These are phyloP conservation scores for Aureobasidium leucospermi DNA, from an alignment of 2,329 filamentous ascomycete genomes.

Conservation along the genomic window DNA sequence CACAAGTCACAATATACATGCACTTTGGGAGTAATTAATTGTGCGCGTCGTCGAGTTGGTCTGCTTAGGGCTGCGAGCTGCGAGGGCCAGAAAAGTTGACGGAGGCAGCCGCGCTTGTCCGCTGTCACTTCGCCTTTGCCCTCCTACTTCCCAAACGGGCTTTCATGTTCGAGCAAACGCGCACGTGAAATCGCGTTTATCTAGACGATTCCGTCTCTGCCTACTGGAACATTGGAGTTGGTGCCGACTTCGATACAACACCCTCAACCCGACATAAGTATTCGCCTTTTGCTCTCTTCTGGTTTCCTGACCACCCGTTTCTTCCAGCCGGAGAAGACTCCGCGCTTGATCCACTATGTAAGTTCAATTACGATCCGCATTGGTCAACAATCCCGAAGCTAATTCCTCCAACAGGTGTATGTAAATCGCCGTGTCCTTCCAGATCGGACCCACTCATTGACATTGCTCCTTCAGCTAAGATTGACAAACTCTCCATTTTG, in stretches of 20 bases:
- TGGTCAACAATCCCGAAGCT: not conserved
- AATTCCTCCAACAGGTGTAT: constrained; percentile 15
- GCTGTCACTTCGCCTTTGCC: too few relatives aligned
- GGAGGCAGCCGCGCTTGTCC: too few relatives aligned
- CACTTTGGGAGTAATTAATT: too few relatives aligned
- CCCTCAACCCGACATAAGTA: not conserved
- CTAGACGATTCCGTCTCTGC: too few relatives aligned
- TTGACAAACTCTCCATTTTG: constrained; percentile 81
- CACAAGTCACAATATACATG: too few relatives aligned
- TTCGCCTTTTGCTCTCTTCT: not conserved
- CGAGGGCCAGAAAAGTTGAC: too few relatives aligned
- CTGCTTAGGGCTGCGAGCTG: too few relatives aligned
- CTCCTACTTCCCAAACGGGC: too few relatives aligned
- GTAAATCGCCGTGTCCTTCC: not conserved
- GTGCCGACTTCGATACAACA: not conserved
- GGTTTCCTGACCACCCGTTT: not conserved
- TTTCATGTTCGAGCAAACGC: too few relatives aligned
- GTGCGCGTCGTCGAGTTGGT: too few relatives aligned
- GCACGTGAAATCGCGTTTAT: too few relatives aligned
- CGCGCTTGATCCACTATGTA: constrained; percentile 13
- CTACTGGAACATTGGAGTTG: too few relatives aligned
- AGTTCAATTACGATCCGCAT: not conserved
- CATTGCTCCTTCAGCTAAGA: constrained; percentile 61
- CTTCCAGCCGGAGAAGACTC: not conserved
- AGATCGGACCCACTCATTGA: constrained; percentile 2